Conservation (phyloP, 2,329 filamentous ascomycete genomes). For the Lachnellula willkommii region DNA sequence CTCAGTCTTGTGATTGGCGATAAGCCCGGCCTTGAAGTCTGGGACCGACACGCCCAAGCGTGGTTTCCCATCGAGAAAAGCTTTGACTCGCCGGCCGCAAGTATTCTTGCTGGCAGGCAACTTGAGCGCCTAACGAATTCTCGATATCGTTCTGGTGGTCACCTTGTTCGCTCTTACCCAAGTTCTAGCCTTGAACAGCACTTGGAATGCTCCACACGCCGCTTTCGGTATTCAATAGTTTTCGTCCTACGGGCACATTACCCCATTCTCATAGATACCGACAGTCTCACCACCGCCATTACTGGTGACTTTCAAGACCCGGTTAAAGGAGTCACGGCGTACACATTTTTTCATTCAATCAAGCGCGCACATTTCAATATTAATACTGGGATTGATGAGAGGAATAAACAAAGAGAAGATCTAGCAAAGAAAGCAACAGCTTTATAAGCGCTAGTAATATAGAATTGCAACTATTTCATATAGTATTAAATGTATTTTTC, state of each 20-base stretch:
- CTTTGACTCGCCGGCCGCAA: slow-evolving; percentile 13
- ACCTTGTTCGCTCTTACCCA: slow-evolving; percentile 23
- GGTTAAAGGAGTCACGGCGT: slow-evolving; percentile 15
- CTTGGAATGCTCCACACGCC: not conserved
- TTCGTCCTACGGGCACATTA: slow-evolving; percentile 26
- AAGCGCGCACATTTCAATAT: slow-evolving; percentile 23
- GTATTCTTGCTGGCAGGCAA: slow-evolving; percentile 23
- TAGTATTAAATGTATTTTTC: too few species aligned
- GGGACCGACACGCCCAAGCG: slow-evolving; percentile 8
- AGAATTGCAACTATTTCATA: too few species aligned
- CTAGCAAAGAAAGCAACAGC: slow-evolving; percentile 11
- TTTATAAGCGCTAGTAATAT: too few species aligned
- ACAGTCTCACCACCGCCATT: slow-evolving; percentile 21
- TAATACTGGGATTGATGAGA: slow-evolving; percentile 17
- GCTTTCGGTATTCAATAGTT: slow-evolving; percentile 24
- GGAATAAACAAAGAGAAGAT: slow-evolving; percentile 19
- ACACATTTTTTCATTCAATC: slow-evolving; percentile 17
- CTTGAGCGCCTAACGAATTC: slow-evolving; percentile 21
- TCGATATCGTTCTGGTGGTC: slow-evolving; percentile 21
- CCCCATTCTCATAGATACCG: slow-evolving; percentile 20
- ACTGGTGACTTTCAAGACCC: slow-evolving; percentile 20
- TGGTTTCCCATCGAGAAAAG: slow-evolving; percentile 23
- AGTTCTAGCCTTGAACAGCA: not conserved
- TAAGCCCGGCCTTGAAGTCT: slow-evolving; percentile 25
- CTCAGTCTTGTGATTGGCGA: slow-evolving; percentile 26